Base-by-base conservation (phyloP, 306 rosid genomes). In the Arachis stenosperma region DNA sequence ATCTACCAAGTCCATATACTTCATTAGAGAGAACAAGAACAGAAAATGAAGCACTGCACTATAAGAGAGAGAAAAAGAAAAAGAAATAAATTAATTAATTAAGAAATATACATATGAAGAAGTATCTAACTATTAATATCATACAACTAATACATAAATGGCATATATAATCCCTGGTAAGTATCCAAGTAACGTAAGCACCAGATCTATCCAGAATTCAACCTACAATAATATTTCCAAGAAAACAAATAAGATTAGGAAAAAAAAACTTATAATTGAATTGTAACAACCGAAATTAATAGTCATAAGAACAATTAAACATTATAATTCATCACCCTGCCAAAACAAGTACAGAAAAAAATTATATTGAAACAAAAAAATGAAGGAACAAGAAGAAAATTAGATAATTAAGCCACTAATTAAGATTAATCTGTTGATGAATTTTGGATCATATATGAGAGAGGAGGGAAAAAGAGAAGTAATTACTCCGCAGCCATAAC, bases 151-250 rank as follows among this genome's bases (percentile, higher is more conserved):
- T 47, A 87, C 88, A 72, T 71, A 90, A 69, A 90, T 66, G 17
- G 96, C 90, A 70, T 86, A 90, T 73, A 90, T 77, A 41, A 90
- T 90, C 65, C 96, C 96, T 0, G 96, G 96, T 68, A 90, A 44
- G 74, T 88, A 90, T 42, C 92, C 96, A 71, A 90, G 11, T 3
- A 90, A 0, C 7, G 92, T 90, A 64, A 90, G 80, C 80, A 77
- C 61, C 83, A 88, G 56, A 79, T 17, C 60, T 70, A 90, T 86
- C 92, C 92, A 88, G 78, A 90, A 88, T 76, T 87, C 92, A 54
- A 87, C 78, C 92, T 88, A 86, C 83, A 84, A 41, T 36, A 75
- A 33, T 33, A 8, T 52, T 65, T 17, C n/a, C 72, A 70, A 12
- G 59, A 53, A 8, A n/a, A 15, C n/a, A 40, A 13, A 63, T 44